phyloP scores from a whole-genome alignment of 306 rosid genomes.

The Mucuna pruriens region DNA sequence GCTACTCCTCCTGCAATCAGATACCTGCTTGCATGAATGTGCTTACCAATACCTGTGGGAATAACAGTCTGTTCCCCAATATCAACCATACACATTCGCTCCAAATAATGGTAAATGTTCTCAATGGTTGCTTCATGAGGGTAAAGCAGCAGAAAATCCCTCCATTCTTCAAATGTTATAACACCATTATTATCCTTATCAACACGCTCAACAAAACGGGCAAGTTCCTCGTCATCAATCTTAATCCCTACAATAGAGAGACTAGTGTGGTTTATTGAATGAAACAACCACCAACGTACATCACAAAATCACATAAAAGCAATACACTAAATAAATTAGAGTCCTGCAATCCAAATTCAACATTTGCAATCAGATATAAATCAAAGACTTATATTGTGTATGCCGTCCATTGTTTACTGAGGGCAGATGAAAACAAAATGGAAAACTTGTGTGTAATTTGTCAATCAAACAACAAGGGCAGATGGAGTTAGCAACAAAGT shows the following conservation, averaged over 20 bases:
- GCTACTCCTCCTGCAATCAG: slow-evolving; percentile 96
- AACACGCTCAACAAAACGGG: slow-evolving; percentile 92
- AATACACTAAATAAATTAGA: slow-evolving; percentile 21
- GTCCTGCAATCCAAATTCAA: slow-evolving; percentile 8
- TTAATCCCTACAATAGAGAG: slow-evolving; percentile 79
- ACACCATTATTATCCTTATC: slow-evolving; percentile 96
- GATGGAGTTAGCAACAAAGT: slow-evolving; percentile 1
- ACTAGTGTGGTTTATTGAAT: slow-evolving; percentile 66
- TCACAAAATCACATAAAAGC: slow-evolving; percentile 19
- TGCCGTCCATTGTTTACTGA: background rate
- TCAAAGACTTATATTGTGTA: slow-evolving; percentile 5
- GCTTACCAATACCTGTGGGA: slow-evolving; percentile 88
- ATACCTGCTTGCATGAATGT: slow-evolving; percentile 81
- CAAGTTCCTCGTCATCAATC: slow-evolving; percentile 94
- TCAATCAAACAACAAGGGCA: slow-evolving; percentile 20
- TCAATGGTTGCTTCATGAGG: slow-evolving; percentile 97
- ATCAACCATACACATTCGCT: slow-evolving; percentile 91
- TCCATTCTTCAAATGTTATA: slow-evolving; percentile 96
- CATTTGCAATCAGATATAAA: slow-evolving; percentile 29
- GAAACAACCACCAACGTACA: slow-evolving; percentile 42
- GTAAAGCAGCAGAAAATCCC: slow-evolving; percentile 92
- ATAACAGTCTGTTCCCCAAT: slow-evolving; percentile 92
- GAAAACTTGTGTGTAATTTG: slow-evolving; percentile 5
- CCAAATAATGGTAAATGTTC: slow-evolving; percentile 95
- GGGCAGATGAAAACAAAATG: slow-evolving; percentile 23